Conservation (phyloP, 495 filamentous ascomycete genomes). For the Glonium stellatum region DNA sequence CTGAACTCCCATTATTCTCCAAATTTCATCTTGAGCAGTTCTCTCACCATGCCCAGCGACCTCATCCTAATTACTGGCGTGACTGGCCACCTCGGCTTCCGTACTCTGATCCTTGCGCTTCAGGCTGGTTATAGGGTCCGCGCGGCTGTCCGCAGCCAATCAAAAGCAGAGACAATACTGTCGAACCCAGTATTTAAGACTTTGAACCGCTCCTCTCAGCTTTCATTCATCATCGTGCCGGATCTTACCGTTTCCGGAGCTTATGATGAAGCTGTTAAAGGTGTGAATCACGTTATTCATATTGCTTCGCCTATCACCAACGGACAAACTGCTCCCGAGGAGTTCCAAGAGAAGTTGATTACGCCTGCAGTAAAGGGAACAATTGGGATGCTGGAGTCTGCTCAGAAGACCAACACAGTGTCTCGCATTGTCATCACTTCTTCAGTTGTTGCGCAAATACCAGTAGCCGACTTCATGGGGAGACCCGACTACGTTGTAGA, state of each 20-base stretch:
- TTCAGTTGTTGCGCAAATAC: conserved; percentile 19
- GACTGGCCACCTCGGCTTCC: conserved; percentile 41
- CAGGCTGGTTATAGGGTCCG: conserved; percentile 36
- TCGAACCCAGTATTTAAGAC: not conserved
- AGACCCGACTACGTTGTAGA: no score
- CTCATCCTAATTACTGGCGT: conserved; percentile 30
- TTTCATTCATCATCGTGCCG: conserved; percentile 35
- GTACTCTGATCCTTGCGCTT: conserved; percentile 37
- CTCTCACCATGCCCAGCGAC: not conserved
- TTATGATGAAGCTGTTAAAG: conserved; percentile 35
- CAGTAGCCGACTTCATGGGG: not conserved
- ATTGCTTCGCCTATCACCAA: conserved; percentile 34
- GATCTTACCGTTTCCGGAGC: conserved; percentile 38
- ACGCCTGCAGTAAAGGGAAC: conserved; percentile 31
- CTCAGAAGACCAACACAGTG: conserved; percentile 26
- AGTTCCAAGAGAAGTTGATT: conserved; percentile 20
- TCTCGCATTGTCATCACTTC: conserved; percentile 36
- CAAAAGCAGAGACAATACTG: conserved; percentile 34
- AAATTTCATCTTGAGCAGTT: not conserved
- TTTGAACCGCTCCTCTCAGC: conserved; percentile 23
- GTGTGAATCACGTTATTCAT: conserved; percentile 39
- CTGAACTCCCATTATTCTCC: not conserved
- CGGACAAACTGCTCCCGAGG: not conserved
- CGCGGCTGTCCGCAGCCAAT: conserved; percentile 34
- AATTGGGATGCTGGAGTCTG: conserved; percentile 29